Base-by-base conservation (phyloP, 805 yeast genomes). In the Huiozyma naganishii region DNA sequence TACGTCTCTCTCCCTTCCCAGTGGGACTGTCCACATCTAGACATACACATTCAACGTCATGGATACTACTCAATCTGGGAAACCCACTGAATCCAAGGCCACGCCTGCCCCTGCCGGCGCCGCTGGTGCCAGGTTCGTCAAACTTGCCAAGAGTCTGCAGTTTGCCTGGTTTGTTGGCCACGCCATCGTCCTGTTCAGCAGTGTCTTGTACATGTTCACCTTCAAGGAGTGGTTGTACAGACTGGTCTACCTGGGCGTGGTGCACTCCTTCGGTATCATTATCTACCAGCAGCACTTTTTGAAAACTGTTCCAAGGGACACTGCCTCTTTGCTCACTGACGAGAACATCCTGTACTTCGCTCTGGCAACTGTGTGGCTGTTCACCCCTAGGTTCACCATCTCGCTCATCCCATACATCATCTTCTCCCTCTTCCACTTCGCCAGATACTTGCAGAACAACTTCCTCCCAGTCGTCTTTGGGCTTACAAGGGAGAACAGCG, bases 371-470 rank as follows among this genome's bases (percentile, higher is more conserved):
- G 69, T 68, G 37, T 76, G 79, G 78, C 64, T 73, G 55, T 49
- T 74, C 6, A 73, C 87, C 51, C 78, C 81, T 39, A 76, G 72
- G 47, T 74, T 76, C 49, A 62, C 76, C 32, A 58, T 84, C 44
- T 73, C 95, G 2, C 66, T 82, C 49, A 60, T 80, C 27, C 95
- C 97, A 44, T 87, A 83, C 58, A 68, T 77, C 39, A 67, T 84
- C 45, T 89, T 83, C 62, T 81, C 96, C 6, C 58, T 79, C 13
- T 88, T 90, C 76, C 97, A 89, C 61, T 79, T 77, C 8, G 68
- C 88, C 55, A 79, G 82, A 13, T 90, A 85, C 67, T 50, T 74
- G 43, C 77, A 82, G 52, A 71, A 77, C 36, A 73, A 71, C 50
- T 51, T 90, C 44, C 68, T 89, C 42, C 95, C 97, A 35, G 68